Conservation (phyloP, 768 basidiomycete genomes). For the Trametes coccinea region DNA sequence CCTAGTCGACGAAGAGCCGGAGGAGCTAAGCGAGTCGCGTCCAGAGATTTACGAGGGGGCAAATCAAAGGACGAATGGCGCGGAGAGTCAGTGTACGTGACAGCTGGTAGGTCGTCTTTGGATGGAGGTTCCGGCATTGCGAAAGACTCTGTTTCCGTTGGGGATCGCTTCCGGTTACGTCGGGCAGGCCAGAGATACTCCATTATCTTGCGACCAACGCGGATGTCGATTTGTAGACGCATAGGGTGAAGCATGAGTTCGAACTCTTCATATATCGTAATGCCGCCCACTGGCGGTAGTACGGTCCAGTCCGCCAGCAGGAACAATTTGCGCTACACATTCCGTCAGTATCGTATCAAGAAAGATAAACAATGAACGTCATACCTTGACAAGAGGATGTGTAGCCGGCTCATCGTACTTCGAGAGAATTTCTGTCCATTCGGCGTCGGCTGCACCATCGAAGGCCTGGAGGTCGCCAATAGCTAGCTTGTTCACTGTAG, state of each 20-base stretch:
- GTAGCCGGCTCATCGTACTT: constrained; percentile 71
- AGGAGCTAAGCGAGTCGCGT: constrained; percentile 34
- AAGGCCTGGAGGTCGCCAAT: constrained; percentile 82
- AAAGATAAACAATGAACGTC: constrained; percentile 16
- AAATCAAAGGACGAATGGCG: constrained; percentile 26
- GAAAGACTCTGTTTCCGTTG: constrained; percentile 19
- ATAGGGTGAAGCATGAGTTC: constrained; percentile 83
- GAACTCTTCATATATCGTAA: constrained; percentile 83
- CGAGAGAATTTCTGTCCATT: constrained; percentile 86
- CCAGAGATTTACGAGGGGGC: constrained; percentile 34
- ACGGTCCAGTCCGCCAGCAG: constrained; percentile 77
- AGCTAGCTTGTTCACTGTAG: constrained; percentile 73
- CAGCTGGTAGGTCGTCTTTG: constrained; percentile 10
- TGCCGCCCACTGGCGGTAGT: constrained; percentile 90
- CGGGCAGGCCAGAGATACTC: constrained; percentile 86
- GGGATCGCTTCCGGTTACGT: constrained; percentile 38
- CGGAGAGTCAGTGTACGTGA: constrained; percentile 22
- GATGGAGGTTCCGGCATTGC: constrained; percentile 9
- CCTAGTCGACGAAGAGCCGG: constrained; percentile 55
- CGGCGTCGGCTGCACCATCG: constrained; percentile 78
- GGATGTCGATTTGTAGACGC: constrained; percentile 82
- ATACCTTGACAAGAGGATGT: constrained; percentile 72
- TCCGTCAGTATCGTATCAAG: neutral
- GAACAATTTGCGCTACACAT: constrained; percentile 64
- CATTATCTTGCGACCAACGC: constrained; percentile 77